Percentiles rank a stretch among this genome's conserved stretches.
These are phyloP conservation scores for Dictyostelium brefeldianum DNA, from an alignment of 78 protist species.

Conservation along the genomic window DNA sequence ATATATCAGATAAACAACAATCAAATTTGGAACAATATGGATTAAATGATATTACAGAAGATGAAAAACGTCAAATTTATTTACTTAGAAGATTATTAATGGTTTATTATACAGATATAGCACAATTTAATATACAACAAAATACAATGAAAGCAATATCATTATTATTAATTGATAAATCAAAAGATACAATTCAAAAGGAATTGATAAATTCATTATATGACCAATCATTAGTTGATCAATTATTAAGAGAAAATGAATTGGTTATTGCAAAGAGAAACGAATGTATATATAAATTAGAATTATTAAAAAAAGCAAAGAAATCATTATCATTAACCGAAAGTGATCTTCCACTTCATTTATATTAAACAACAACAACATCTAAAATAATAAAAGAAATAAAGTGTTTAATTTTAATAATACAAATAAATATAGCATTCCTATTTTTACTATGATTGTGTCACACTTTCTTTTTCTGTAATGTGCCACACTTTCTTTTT, in stretches of 20 bases:
- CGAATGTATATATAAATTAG: constrained; percentile 80
- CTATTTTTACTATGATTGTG: too few relatives aligned
- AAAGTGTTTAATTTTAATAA: too few relatives aligned
- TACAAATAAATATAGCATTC: neutral
- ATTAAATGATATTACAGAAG: constrained; percentile 20
- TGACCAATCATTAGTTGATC: constrained; percentile 85
- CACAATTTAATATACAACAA: constrained; percentile 89
- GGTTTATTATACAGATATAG: constrained; percentile 86
- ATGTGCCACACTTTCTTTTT: too few relatives aligned
- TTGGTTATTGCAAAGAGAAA: constrained; percentile 59
- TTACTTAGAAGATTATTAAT: constrained; percentile 49
- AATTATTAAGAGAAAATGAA: constrained; percentile 81
- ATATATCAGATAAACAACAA: neutral
- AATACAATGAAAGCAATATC: constrained; percentile 92
- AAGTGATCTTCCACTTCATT: constrained; percentile 38
- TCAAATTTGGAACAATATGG: constrained; percentile 22
- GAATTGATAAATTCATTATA: constrained; percentile 86
- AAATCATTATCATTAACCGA: constrained; percentile 50
- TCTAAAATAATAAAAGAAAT: neutral
- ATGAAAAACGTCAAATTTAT: constrained; percentile 20
- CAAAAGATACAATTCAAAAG: constrained; percentile 83
- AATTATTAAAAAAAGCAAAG: constrained; percentile 76
- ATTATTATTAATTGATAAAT: constrained; percentile 85
- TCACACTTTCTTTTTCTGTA: too few relatives aligned
- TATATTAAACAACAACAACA: constrained; percentile 51